Percentiles rank a stretch among this genome's conserved stretches.
Evolutionary conservation across 345 rosid species (phyloP).

Genomic region (Mercurialis annua): DNA sequence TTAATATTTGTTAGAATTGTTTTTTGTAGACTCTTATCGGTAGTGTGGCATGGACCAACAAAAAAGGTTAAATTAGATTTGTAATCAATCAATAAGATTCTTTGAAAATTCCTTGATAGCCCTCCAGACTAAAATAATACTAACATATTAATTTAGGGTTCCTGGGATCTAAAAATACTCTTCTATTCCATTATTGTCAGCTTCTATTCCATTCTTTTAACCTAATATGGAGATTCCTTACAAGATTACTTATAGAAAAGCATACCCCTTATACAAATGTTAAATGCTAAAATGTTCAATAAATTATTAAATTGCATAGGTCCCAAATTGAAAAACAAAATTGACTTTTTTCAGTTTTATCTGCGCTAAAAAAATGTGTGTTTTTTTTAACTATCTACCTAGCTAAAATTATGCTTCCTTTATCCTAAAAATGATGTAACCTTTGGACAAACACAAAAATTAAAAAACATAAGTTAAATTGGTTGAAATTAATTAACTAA

Average conservation of each 20-base stretch:
- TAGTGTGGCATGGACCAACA: slow-evolving; percentile 22
- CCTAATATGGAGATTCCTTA: background rate
- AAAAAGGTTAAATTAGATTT: slow-evolving; percentile 17
- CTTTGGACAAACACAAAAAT: too few species aligned
- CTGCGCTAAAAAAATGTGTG: too few species aligned
- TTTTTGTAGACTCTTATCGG: slow-evolving; percentile 8
- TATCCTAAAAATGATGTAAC: too few species aligned
- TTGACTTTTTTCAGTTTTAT: too few species aligned
- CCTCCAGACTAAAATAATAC: background rate
- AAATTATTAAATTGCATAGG: too few species aligned
- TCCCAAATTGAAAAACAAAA: too few species aligned
- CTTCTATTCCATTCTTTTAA: slow-evolving; percentile 25
- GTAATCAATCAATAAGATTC: slow-evolving; percentile 23
- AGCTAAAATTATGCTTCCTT: too few species aligned
- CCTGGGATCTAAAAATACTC: slow-evolving; percentile 26
- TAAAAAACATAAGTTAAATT: too few species aligned
- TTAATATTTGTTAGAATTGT: slow-evolving; percentile 22
- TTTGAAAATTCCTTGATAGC: slow-evolving; percentile 10
- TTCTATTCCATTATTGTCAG: slow-evolving; percentile 31
- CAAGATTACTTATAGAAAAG: background rate
- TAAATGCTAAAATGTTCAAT: too few species aligned
- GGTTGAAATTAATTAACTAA: too few species aligned
- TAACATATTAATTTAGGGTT: slow-evolving; percentile 9
- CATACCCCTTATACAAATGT: too few species aligned
- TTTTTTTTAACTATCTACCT: too few species aligned